Conservation (phyloP, 1,139 yeast genomes). For the Geotrichum histeridarum region DNA sequence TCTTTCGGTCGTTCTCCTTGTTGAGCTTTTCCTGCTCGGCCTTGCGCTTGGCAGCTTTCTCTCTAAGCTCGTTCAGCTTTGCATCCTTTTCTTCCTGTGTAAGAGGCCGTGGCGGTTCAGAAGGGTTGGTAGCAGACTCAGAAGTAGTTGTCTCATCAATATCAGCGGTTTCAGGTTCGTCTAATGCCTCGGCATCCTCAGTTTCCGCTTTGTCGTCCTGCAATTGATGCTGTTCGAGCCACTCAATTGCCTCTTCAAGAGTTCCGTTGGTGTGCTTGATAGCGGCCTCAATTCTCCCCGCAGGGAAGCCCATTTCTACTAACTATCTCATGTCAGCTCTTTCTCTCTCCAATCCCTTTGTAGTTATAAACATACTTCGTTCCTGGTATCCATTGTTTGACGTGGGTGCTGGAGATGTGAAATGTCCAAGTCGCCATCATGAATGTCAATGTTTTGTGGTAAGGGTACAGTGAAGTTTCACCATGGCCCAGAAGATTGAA, state of each 20-base stretch:
- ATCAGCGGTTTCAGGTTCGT: slow-evolving; percentile 8
- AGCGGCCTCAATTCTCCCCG: slow-evolving; percentile 35
- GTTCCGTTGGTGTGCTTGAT: slow-evolving; percentile 29
- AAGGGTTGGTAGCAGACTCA: slow-evolving; percentile 1
- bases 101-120: slow-evolving; percentile 20
- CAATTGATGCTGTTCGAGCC: slow-evolving; percentile 35
- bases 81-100: slow-evolving; percentile 34
- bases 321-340: slow-evolving; percentile 18
- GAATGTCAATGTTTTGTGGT: too few relatives aligned
- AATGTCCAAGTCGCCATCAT: too few relatives aligned
- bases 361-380: neutral
- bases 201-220: slow-evolving; percentile 13
- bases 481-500: too few relatives aligned
- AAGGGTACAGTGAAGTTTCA: too few relatives aligned
- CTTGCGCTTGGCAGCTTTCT: slow-evolving; percentile 31
- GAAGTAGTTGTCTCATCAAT: neutral
- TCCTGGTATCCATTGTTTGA: slow-evolving; percentile 1
- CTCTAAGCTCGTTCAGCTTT: slow-evolving; percentile 32
- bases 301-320: slow-evolving; percentile 37
- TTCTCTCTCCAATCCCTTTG: too few relatives aligned
- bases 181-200: slow-evolving; percentile 10
- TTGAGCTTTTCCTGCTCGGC: slow-evolving; percentile 34
- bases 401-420: too few relatives aligned
- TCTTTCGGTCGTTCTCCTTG: slow-evolving; percentile 30
- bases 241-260: slow-evolving; percentile 34